A percentile compares a stretch with the other conserved stretches of the same genome.
phyloP scores from a whole-genome alignment of 1,284 basidiomycete species.

The Cystobasidium slooffiae region DNA sequence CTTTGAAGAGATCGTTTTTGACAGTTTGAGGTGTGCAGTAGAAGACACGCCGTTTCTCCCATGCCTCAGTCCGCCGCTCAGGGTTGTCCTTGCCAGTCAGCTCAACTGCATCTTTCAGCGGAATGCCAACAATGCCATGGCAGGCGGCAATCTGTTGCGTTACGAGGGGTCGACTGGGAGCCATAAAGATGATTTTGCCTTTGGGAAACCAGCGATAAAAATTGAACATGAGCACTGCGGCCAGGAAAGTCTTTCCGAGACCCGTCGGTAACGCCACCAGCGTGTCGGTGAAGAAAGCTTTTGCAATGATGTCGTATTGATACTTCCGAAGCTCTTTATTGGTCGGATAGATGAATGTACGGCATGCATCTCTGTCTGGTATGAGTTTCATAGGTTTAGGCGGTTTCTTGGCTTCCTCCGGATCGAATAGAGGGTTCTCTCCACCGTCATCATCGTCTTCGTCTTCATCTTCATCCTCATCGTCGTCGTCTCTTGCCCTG shows the following conservation, averaged over 20 bases:
- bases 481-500: conserved; percentile 57
- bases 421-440: conserved; percentile 48
- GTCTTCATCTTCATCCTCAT: conserved; percentile 55
- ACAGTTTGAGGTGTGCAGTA: conserved; percentile 99
- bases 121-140: conserved; percentile 91
- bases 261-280: conserved; percentile 95
- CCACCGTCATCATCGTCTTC: conserved; percentile 49
- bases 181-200: conserved; percentile 92
- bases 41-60: conserved; percentile 85
- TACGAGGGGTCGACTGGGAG: conserved; percentile 93
- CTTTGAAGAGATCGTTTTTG: conserved; percentile 78
- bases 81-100: conserved; percentile 74
- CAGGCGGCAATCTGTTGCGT: conserved; percentile 93
- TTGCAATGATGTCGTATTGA: conserved; percentile 90
- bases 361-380: conserved; percentile 75
- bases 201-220: conserved; percentile 87
- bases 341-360: conserved; percentile 89
- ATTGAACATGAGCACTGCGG: conserved; percentile 83
- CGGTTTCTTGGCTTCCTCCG: conserved; percentile 58
- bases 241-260: conserved; percentile 97
- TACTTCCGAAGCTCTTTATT: conserved; percentile 79
- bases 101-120: conserved; percentile 81
- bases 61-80: conserved; percentile 60
- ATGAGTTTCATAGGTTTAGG: conserved; percentile 75
- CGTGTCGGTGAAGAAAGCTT: conserved; percentile 88